Evolutionary conservation across 2,329 filamentous ascomycete genomes (phyloP).

Genomic region (Pyrenophora teres): DNA sequence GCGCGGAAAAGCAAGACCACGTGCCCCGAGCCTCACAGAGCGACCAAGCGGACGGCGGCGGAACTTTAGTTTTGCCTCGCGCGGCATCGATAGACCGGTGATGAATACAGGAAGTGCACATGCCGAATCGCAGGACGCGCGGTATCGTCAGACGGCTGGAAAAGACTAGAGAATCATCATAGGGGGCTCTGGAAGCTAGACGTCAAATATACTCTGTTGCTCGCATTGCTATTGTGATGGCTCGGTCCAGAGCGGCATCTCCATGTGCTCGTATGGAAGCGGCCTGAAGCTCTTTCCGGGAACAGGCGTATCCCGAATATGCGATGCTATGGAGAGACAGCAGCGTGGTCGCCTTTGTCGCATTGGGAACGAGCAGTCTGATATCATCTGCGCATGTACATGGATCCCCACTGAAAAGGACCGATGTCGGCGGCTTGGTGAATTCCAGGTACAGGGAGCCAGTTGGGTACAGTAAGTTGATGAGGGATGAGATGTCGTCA

Average conservation of each 20-base stretch:
- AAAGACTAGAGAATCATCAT: slow-evolving; percentile 10
- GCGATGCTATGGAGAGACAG: no score
- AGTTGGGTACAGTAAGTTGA: not conserved
- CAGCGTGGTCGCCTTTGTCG: no score
- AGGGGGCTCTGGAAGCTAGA: not conserved
- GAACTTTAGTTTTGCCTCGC: slow-evolving; percentile 50
- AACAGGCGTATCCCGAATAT: no score
- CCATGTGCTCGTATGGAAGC: no score
- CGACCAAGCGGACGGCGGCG: slow-evolving; percentile 57
- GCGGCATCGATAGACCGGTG: slow-evolving; percentile 25
- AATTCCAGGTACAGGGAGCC: no score
- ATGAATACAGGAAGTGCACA: slow-evolving; percentile 25
- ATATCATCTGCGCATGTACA: no score
- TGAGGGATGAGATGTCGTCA: not conserved
- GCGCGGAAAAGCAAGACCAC: slow-evolving; percentile 62
- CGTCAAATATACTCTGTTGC: not conserved
- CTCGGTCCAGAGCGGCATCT: not conserved
- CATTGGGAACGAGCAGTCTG: no score
- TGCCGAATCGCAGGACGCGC: slow-evolving; percentile 33
- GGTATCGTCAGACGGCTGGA: slow-evolving; percentile 31
- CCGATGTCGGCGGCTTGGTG: no score
- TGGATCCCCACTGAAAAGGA: no score
- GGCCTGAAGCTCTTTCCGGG: no score
- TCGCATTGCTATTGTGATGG: not conserved
- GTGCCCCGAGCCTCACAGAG: slow-evolving; percentile 65